phyloP scores from a whole-genome alignment of 2,329 filamentous ascomycete species.

The Uncinocarpus reesii region DNA sequence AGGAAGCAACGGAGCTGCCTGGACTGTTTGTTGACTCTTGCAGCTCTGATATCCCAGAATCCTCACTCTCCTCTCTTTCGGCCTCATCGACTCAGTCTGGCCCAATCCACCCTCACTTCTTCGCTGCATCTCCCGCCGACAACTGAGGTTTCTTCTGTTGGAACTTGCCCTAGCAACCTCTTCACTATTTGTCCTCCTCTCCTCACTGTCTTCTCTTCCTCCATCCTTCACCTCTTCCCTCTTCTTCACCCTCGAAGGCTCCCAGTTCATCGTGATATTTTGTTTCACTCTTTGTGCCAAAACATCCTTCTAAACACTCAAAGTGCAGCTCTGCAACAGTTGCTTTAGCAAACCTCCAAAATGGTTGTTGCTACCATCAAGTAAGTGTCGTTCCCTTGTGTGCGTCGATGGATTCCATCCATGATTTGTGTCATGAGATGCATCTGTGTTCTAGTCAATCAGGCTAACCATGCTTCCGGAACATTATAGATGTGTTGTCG shows the following conservation, averaged over 20 bases:
- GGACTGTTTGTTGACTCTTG: constrained; percentile 7
- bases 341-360: constrained; percentile 21
- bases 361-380: constrained; percentile 57
- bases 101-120: constrained; percentile 2
- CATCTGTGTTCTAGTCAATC: background rate
- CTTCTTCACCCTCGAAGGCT: constrained; percentile 5
- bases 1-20: background rate
- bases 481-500: constrained; percentile 75
- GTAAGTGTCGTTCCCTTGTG: constrained; percentile 34
- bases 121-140: background rate
- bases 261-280: background rate
- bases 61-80: background rate
- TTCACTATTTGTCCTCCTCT: background rate
- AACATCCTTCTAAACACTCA: constrained; percentile 1
- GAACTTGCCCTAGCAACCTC: constrained; percentile 6
- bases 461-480: constrained; percentile 1
- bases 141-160: constrained; percentile 4
- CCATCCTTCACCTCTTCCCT: background rate
- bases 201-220: background rate
- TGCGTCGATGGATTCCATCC: background rate
- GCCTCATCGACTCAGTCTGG: background rate
- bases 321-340: constrained; percentile 1
- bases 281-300: background rate
- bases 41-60: background rate
- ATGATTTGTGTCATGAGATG: background rate